Evolutionary conservation across 148 eudicot species (phyloP).

Genomic region (Cornus suecica): DNA sequence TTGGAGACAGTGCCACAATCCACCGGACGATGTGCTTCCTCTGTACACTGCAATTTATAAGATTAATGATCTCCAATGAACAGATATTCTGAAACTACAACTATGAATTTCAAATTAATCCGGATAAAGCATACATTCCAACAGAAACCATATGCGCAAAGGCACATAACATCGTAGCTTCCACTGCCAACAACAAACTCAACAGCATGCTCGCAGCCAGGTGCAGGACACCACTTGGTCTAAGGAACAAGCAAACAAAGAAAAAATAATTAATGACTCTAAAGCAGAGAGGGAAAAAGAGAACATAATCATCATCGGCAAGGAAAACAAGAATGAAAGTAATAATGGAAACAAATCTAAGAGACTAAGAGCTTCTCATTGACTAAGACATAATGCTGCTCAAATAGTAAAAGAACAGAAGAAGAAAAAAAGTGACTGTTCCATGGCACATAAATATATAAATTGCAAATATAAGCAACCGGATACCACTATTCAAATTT

Average conservation of each 20-base stretch:
- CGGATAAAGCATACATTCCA: slow-evolving; percentile 48
- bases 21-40: slow-evolving; percentile 73
- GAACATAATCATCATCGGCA: background rate
- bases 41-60: slow-evolving; percentile 46
- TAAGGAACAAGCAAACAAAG: slow-evolving; percentile 5
- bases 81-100: background rate
- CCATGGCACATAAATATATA: no score
- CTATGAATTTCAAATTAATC: background rate
- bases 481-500: no score
- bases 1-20: slow-evolving; percentile 53
- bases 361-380: no score
- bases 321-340: no score
- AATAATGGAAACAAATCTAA: no score
- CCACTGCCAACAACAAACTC: slow-evolving; percentile 50
- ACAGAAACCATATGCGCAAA: slow-evolving; percentile 56
- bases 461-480: no score
- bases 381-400: no score
- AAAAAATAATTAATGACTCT: background rate
- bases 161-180: slow-evolving; percentile 53
- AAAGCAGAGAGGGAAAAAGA: background rate
- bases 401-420: no score
- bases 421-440: no score
- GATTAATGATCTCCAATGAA: slow-evolving; percentile 2
- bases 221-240: slow-evolving; percentile 80
- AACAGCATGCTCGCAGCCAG: slow-evolving; percentile 61